Evolutionary conservation across 2,329 filamentous ascomycete genomes (phyloP), one percentile per base, ranked within the genome.

Genomic region (Annulohypoxylon truncatum): DNA sequence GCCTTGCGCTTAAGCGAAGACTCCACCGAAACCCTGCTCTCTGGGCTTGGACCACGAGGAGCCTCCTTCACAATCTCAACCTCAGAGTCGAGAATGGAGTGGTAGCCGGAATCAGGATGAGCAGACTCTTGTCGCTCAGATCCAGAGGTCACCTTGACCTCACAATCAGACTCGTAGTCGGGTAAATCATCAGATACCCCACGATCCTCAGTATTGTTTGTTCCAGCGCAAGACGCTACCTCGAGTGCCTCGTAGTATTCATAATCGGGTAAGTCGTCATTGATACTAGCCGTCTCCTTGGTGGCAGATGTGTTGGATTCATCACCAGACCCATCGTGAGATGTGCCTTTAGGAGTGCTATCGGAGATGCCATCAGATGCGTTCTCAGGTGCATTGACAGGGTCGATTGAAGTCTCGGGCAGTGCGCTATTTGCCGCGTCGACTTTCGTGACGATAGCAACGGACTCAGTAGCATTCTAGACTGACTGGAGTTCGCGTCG

Each of bases 401-500:
- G 20, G 13, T 35, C 26, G 26, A 3, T 28, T 20, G 38, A 20
- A 18, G 15, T 18, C 38, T 42, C 40, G 12, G 12, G 15, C 31
- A 18, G 8, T 35, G 15, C 40, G 10, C 12, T 4, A 13, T 54
- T 47, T 13, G 20, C 29, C 12, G 31, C 31, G n/a, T 35, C 31
- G 9, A 15, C 12, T 24, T 31, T 5, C 12, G 35, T 29, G 5
- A 22, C 24, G n/a, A 9, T 35, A 64, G 54, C 61, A 58, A 47
- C n/a, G 15, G 60, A 12, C 58, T 46, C 56, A 69, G 65, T 54
- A 66, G 71, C 31, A 26, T 53, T 53, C 75, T 77, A 77, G 35
- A 70, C 74, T 71, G 70, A 78, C 69, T 80, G 81, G 31, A 87
- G 79, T 73, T 87, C 84, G 66, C 78, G 81, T 73, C 87, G 84